Evolutionary conservation across 345 rosid species (phyloP).

Genomic region (Angophora floribunda): DNA sequence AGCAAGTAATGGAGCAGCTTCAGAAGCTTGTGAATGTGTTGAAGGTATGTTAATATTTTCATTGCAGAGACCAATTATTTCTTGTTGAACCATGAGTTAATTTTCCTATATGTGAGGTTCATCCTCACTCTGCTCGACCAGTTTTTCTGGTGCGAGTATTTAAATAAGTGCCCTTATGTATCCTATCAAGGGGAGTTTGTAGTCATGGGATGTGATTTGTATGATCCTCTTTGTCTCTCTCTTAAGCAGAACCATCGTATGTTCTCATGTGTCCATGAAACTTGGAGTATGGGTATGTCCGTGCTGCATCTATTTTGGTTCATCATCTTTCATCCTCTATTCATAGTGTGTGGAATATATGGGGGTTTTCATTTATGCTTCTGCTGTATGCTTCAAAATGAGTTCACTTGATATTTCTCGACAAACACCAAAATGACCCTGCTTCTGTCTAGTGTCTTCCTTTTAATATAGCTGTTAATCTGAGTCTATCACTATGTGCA

Average conservation of each 20-base stretch:
- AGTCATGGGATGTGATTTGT: neutral
- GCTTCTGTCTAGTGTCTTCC: neutral
- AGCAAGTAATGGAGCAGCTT: conserved; percentile 87
- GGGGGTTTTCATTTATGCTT: neutral
- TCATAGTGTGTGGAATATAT: neutral
- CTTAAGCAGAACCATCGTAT: neutral
- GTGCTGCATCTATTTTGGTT: neutral
- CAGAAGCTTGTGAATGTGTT: conserved; percentile 93
- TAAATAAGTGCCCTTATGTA: neutral
- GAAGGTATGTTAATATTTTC: conserved; percentile 32
- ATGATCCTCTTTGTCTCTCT: neutral
- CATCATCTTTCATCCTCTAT: neutral
- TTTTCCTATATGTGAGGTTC: neutral
- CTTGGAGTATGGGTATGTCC: neutral
- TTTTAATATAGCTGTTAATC: neutral
- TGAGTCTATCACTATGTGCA: conserved; percentile 2
- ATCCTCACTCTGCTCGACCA: neutral
- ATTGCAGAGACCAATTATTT: neutral
- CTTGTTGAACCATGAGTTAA: neutral
- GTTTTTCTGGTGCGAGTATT: neutral
- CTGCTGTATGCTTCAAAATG: neutral
- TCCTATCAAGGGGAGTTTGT: neutral
- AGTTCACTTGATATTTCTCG: neutral
- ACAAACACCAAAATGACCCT: neutral
- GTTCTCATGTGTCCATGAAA: neutral